phyloP scores from a whole-genome alignment of 345 rosid species.

The Salix arbutifolia region DNA sequence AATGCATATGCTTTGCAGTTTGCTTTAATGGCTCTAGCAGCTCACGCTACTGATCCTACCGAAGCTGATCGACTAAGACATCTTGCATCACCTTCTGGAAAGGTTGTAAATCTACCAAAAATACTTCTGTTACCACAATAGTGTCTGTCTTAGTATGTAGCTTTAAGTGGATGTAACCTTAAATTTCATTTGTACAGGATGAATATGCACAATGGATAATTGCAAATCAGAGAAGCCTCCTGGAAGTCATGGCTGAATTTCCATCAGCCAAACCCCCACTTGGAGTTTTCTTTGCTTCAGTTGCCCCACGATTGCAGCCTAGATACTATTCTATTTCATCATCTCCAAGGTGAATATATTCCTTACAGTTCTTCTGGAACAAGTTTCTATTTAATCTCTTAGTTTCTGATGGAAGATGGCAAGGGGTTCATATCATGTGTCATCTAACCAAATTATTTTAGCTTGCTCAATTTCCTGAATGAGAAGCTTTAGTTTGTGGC shows the following conservation, averaged over 20 bases:
- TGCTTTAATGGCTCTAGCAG: conserved; percentile 83
- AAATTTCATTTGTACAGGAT: conserved; percentile 41
- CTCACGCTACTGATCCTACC: conserved; percentile 86
- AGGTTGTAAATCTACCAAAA: conserved; percentile 40
- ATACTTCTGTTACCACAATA: not conserved
- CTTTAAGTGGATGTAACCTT: conserved; percentile 3
- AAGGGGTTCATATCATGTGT: not conserved
- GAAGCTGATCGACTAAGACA: conserved; percentile 77
- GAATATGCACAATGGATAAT: conserved; percentile 88
- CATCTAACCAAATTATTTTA: not conserved
- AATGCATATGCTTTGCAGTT: conserved; percentile 44
- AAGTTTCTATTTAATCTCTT: not conserved
- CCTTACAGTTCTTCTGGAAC: not conserved
- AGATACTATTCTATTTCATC: conserved; percentile 95
- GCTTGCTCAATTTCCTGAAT: not conserved
- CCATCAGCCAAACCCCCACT: conserved; percentile 87
- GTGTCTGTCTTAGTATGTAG: not conserved
- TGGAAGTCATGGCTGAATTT: conserved; percentile 89
- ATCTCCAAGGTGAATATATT: conserved; percentile 68
- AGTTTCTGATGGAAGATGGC: not conserved
- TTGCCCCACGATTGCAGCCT: conserved; percentile 86
- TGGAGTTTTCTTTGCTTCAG: conserved; percentile 91
- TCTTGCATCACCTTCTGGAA: conserved; percentile 92
- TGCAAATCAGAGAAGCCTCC: conserved; percentile 85
- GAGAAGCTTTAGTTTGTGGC: not conserved